Conservation (phyloP, 2,329 filamentous ascomycete species). For the Aspergillus ochraceus region DNA sequence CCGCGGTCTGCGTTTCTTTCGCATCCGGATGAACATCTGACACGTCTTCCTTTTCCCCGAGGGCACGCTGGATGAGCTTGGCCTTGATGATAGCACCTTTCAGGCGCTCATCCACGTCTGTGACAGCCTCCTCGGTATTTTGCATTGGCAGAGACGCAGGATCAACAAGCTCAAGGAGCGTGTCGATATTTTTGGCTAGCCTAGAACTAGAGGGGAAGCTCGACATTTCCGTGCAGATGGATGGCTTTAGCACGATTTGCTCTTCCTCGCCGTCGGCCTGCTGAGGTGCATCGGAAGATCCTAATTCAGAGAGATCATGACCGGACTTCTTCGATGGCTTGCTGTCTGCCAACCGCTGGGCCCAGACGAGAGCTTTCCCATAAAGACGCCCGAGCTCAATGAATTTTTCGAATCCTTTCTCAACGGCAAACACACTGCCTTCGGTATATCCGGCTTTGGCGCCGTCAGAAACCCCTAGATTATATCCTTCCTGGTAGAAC, state of each 20-base stretch:
- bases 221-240: slow-evolving; percentile 43
- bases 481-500: slow-evolving; percentile 83
- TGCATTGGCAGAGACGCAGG: slow-evolving; percentile 72
- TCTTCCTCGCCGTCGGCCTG: slow-evolving; percentile 12
- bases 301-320: not conserved
- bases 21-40: slow-evolving; percentile 27
- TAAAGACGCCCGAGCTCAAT: slow-evolving; percentile 75
- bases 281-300: slow-evolving; percentile 2
- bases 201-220: slow-evolving; percentile 59
- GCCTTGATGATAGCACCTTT: slow-evolving; percentile 81
- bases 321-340: slow-evolving; percentile 16
- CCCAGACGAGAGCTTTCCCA: slow-evolving; percentile 80
- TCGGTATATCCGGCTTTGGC: slow-evolving; percentile 76
- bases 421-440: slow-evolving; percentile 84
- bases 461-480: slow-evolving; percentile 73
- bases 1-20: slow-evolving; percentile 29
- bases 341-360: slow-evolving; percentile 60
- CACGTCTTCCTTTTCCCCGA: slow-evolving; percentile 48
- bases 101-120: slow-evolving; percentile 85
- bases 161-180: slow-evolving; percentile 76
- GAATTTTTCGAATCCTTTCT: slow-evolving; percentile 94
- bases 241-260: slow-evolving; percentile 25
- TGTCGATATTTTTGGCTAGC: slow-evolving; percentile 72
- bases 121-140: slow-evolving; percentile 86
- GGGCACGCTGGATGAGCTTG: slow-evolving; percentile 77